Conservation (phyloP, 371 early-diverging fungal species). For the Apophysomyces elegans region DNA sequence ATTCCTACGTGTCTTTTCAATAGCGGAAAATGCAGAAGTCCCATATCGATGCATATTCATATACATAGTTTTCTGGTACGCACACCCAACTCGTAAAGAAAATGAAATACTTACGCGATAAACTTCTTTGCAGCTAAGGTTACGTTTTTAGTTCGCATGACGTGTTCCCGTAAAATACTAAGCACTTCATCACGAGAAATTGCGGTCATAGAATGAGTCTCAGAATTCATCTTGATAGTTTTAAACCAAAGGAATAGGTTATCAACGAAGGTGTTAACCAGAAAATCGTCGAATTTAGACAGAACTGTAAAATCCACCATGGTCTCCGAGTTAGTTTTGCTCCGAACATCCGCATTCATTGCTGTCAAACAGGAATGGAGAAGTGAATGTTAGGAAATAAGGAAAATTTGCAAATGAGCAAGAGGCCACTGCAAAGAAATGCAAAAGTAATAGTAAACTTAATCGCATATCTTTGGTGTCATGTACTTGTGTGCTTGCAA, state of each 20-base stretch:
- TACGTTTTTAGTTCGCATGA: conserved; percentile 7
- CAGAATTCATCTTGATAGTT: conserved; percentile 54
- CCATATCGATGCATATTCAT: background rate
- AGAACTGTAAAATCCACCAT: conserved; percentile 41
- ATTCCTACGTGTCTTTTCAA: no score
- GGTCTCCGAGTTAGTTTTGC: background rate
- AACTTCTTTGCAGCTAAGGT: background rate
- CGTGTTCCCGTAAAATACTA: conserved; percentile 42
- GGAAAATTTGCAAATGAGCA: no score
- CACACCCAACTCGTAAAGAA: background rate
- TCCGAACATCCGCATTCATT: no score
- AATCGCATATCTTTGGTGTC: no score
- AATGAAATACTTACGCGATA: background rate
- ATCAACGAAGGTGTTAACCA: conserved; percentile 63
- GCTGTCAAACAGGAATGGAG: background rate
- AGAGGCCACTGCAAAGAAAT: no score
- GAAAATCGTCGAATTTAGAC: conserved; percentile 68
- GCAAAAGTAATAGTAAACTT: no score
- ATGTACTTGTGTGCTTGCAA: no score
- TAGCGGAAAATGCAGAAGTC: background rate
- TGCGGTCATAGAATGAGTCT: conserved; percentile 11
- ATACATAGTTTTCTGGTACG: background rate
- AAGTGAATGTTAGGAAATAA: background rate
- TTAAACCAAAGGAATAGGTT: conserved; percentile 61
- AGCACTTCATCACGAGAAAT: conserved; percentile 24